Percentiles rank a stretch among this genome's conserved stretches.
Evolutionary conservation across 2,329 filamentous ascomycete species (phyloP).

Genomic region (Calonectria crousiana): DNA sequence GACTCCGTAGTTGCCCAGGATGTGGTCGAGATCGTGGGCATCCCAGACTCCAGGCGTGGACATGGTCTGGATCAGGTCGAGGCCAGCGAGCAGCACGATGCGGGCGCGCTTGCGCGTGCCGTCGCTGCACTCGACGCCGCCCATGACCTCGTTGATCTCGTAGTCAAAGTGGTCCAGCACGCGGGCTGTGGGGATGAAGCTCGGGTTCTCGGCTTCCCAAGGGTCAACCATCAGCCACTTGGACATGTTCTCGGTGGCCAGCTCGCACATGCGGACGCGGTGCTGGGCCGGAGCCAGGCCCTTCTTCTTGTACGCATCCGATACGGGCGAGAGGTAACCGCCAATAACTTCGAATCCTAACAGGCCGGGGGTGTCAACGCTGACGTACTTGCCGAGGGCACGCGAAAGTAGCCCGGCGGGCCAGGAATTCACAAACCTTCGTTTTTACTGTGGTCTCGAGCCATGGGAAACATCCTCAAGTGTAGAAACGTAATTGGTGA

Average conservation of each 20-base stretch:
- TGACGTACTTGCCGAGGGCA: not conserved
- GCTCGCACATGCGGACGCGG: conserved; percentile 80
- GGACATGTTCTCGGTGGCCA: conserved; percentile 80
- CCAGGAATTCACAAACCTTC: conserved; percentile 41
- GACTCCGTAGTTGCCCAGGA: conserved; percentile 84
- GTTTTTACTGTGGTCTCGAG: conserved; percentile 78
- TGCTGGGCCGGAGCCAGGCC: conserved; percentile 53
- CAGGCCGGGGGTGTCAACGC: conserved; percentile 2
- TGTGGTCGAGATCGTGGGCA: conserved; percentile 86
- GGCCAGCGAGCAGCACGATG: conserved; percentile 86
- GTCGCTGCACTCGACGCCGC: conserved; percentile 78
- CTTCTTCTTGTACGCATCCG: conserved; percentile 50
- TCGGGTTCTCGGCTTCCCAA: conserved; percentile 87
- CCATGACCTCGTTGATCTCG: conserved; percentile 84
- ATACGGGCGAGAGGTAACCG: conserved; percentile 64
- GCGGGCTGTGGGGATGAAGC: conserved; percentile 87
- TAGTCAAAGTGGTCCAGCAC: conserved; percentile 93
- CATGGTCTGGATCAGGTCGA: conserved; percentile 81
- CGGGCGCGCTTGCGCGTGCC: conserved; percentile 76
- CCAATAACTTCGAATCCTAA: conserved; percentile 82
- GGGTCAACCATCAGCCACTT: conserved; percentile 87
- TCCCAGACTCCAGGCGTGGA: conserved; percentile 84
- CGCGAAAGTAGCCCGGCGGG: not conserved
- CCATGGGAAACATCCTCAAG: conserved; percentile 90
- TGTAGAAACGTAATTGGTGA: conserved; percentile 82